Base-by-base conservation (phyloP, 2,329 filamentous ascomycete genomes). In the Penicillium verrucosum region DNA sequence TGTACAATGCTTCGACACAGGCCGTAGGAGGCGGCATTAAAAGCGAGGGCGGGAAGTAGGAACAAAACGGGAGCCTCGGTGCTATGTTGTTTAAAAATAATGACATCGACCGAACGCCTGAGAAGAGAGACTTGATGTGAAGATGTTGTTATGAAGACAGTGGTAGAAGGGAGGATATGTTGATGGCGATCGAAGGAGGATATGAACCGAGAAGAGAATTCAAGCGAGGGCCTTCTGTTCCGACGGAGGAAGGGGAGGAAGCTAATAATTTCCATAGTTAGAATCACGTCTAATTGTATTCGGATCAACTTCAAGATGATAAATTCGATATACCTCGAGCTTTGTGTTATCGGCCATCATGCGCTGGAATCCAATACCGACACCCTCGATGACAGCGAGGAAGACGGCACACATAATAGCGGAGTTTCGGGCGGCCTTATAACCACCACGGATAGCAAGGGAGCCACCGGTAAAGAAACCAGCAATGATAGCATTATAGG, bases 391-490 rank as follows among this genome's bases (percentile, higher is more conserved):
- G 64, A 99, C 93, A 47, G 90, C 94, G 43, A 99, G 82, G 70
- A 99, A 84, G 64, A 96, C 89, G 25, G 91, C 94, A 75, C 94
- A 97, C 66, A 93, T 94, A 70, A 99, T 97, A 61, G 94, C 94
- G 59, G 91, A 92, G 77, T 97, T 97, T 68, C 94, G 84, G 62
- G 94, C 92, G 30, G 93, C 91, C 80, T 90, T 92, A 75, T 89
- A 88, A 57, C 94, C 94, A 68, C 94, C 94, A 78, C 94, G 86
- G 61, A 97, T 87, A 50, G 94, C 94, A 32, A 99, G 83, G 30
- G 93, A 86, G 65, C 94, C 94, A 70, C 92, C 92, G 3, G 94
- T 97, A 77, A 97, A 94, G 82, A 97, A 97, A 53, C 94, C 94
- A 42, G 93, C 94, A 67, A 93, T 95, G 75, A 99, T 97, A 70